Percentiles rank a stretch among this genome's conserved stretches.
phyloP scores from a whole-genome alignment of 441 rosid species.

The Pelargonium australe region DNA sequence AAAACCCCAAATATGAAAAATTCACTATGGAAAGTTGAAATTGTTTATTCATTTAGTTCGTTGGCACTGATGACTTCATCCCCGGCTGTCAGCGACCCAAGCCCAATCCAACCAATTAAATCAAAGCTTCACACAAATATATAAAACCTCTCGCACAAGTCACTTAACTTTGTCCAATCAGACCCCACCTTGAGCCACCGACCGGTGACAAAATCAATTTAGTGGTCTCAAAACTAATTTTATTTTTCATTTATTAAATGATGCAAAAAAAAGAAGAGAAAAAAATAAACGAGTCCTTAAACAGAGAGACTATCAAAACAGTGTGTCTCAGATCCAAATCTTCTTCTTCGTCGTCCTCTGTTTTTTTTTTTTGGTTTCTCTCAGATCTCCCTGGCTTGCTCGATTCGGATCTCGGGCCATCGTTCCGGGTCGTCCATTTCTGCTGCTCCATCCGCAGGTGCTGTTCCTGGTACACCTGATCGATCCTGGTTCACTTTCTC shows the following conservation, averaged over 20 bases:
- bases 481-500: constrained; percentile 6
- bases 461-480: not conserved
- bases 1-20: not conserved
- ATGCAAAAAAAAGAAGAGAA: not conserved
- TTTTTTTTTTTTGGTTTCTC: not conserved
- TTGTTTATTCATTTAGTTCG: not conserved
- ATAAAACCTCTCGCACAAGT: not conserved
- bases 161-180: not conserved
- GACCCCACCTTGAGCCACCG: constrained; percentile 3
- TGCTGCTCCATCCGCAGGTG: not conserved
- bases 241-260: not conserved
- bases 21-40: not conserved
- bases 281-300: too few relatives aligned
- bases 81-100: not conserved
- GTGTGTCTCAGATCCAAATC: constrained; percentile 44
- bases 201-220: not conserved
- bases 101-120: not conserved
- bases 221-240: not conserved
- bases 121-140: too few relatives aligned
- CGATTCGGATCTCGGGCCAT: constrained; percentile 32
- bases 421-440: constrained; percentile 15
- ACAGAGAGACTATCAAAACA: not conserved
- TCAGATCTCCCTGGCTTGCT: constrained; percentile 33
- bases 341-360: constrained; percentile 16
- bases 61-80: not conserved